Evolutionary conservation across 345 rosid species (phyloP), one percentile per base, ranked within the genome.

Genomic region (Dipteronia sinensis): DNA sequence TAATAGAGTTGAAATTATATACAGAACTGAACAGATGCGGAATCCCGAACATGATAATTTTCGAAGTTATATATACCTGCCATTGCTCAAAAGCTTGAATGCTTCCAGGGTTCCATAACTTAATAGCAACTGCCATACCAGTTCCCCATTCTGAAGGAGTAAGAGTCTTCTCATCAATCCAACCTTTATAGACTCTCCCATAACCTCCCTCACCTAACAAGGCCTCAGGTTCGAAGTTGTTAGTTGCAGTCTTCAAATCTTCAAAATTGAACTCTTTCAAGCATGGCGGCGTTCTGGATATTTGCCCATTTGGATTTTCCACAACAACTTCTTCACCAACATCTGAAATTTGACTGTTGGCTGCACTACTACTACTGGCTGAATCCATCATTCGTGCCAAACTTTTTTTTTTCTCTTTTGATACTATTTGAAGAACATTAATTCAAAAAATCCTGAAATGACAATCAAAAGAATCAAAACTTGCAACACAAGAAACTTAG

Each of bases 141-240:
- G 34, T 31, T 71, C 65, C 47, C 91, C 95, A 63, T 67, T 82
- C 90, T 16, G 95, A 88, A n/a, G 98, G 97, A 23, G 87, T 75
- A 2, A 85, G 78, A 69, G 89, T 88, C 81, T 72, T 90, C 23
- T 81, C 90, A 77, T 94, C 93, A 6, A 94, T 58, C 95, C 94
- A 94, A 1, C 98, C 97, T 86, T 86, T 89, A 80, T 79, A 94
- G 56, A 94, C 97, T 64, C 78, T 88, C 0, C 95, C 93, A 11
- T 90, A 94, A 9, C 94, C 95, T 34, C 98, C 98, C 77, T 90
- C 88, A 1, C 95, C 98, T 86, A 94, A 78, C 80, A 87, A 77
- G 72, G 90, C 68, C 69, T 88, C 97, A 58, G 89, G 11, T 65
- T 68, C 87, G 75, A 94, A 94, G 74, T 84, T 88, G 82, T 63